phyloP scores from a whole-genome alignment of 805 yeast species.

The Cyberlindnera galapagoensis region DNA sequence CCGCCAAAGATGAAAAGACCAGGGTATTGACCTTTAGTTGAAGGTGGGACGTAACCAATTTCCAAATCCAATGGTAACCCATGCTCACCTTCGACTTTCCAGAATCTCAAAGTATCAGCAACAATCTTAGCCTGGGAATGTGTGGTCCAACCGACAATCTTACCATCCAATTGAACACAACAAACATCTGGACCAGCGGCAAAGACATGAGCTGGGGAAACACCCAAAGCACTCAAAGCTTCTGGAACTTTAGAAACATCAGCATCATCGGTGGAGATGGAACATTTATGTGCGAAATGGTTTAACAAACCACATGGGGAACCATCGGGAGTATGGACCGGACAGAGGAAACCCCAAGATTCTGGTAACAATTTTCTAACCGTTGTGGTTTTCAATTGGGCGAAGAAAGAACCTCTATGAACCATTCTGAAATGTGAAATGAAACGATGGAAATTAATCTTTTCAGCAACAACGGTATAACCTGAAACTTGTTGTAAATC shows the following conservation, averaged over 20 bases:
- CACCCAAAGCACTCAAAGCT: conserved; percentile 67
- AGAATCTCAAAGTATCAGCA: conserved; percentile 83
- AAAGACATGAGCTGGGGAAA: conserved; percentile 68
- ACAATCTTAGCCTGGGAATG: conserved; percentile 81
- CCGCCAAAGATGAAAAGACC: conserved; percentile 91
- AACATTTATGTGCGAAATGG: conserved; percentile 94
- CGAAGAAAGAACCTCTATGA: conserved; percentile 98
- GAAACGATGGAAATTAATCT: conserved; percentile 94
- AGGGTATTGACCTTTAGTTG: conserved; percentile 93
- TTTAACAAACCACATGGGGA: conserved; percentile 97
- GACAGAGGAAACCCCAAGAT: conserved; percentile 98
- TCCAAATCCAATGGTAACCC: conserved; percentile 84
- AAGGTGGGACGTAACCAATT: conserved; percentile 95
- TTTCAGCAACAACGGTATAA: conserved; percentile 97
- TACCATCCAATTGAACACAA: conserved; percentile 92
- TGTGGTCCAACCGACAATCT: conserved; percentile 88
- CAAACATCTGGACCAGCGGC: conserved; percentile 86
- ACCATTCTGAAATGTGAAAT: conserved; percentile 99
- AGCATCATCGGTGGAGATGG: conserved; percentile 67
- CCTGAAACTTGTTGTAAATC: conserved; percentile 98
- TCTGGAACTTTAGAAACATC: conserved; percentile 70
- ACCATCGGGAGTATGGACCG: conserved; percentile 99
- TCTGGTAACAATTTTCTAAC: conserved; percentile 95
- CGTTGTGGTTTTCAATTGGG: conserved; percentile 94
- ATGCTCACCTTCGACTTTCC: conserved; percentile 81